A percentile compares a stretch with the other conserved stretches of the same genome.
phyloP scores from a whole-genome alignment of 306 rosid genomes.

The Pyrus betulifolia region DNA sequence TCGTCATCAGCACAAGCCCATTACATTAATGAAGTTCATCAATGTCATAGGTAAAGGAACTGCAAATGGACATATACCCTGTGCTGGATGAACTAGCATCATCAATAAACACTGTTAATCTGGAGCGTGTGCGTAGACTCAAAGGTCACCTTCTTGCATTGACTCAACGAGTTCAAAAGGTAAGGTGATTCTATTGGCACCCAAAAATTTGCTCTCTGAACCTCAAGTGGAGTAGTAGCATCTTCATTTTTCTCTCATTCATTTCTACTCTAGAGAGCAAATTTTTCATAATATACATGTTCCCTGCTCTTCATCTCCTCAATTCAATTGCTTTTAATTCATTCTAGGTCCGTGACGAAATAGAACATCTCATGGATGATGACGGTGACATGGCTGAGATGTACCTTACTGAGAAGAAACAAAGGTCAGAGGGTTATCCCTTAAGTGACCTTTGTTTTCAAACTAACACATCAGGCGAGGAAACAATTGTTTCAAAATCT shows the following conservation, averaged over 20 bases:
- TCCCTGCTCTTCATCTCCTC: slow-evolving; percentile 1
- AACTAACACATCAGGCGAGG: slow-evolving; percentile 16
- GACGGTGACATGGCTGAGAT: slow-evolving; percentile 53
- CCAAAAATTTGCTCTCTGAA: neutral
- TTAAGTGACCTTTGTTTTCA: slow-evolving; percentile 39
- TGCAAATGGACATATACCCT: slow-evolving; percentile 79
- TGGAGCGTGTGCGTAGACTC: slow-evolving; percentile 86
- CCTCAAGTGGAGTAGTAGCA: neutral
- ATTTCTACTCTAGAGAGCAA: neutral
- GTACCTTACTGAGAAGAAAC: slow-evolving; percentile 44
- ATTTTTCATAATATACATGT: neutral
- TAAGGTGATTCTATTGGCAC: slow-evolving; percentile 11
- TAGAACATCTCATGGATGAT: slow-evolving; percentile 47
- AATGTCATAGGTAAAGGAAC: slow-evolving; percentile 55
- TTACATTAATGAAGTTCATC: slow-evolving; percentile 20
- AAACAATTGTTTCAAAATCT: slow-evolving; percentile 46
- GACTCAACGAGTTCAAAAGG: slow-evolving; percentile 97
- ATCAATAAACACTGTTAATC: slow-evolving; percentile 72
- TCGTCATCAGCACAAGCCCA: slow-evolving; percentile 5
- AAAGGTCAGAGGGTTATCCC: slow-evolving; percentile 32
- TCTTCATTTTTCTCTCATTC: neutral
- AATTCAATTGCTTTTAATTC: slow-evolving; percentile 10
- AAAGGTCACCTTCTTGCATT: slow-evolving; percentile 91
- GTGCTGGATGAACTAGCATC: slow-evolving; percentile 77
- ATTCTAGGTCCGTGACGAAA: slow-evolving; percentile 47